Percentiles rank a stretch among this genome's conserved stretches.
phyloP scores from a whole-genome alignment of 305 asterid genomes.

The Caryopteris hybrid region DNA sequence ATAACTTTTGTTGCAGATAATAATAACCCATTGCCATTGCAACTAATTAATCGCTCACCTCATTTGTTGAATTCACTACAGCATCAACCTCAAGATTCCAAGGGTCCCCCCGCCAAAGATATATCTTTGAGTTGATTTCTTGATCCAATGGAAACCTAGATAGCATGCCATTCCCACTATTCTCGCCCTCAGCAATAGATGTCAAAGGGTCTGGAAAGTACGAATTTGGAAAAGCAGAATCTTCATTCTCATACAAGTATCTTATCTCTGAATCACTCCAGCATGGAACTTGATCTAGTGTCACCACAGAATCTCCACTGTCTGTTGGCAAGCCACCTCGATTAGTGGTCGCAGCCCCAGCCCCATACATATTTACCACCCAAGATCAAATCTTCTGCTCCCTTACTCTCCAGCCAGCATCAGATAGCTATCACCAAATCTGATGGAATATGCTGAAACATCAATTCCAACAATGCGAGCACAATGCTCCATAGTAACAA shows the following conservation, averaged over 20 bases:
- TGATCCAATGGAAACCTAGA: constrained; percentile 74
- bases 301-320: constrained; percentile 64
- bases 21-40: not conserved
- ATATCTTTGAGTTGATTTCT: constrained; percentile 68
- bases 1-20: not conserved
- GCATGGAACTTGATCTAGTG: constrained; percentile 71
- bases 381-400: constrained; percentile 19
- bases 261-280: constrained; percentile 72
- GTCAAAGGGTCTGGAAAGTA: constrained; percentile 72
- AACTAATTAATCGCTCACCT: constrained; percentile 42
- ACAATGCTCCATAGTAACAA: not conserved
- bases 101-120: constrained; percentile 88
- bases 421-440: constrained; percentile 24
- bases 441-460: constrained; percentile 14
- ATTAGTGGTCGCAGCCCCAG: constrained; percentile 46
- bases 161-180: constrained; percentile 46
- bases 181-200: constrained; percentile 57
- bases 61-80: constrained; percentile 88
- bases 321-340: constrained; percentile 66
- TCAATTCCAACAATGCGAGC: constrained; percentile 19
- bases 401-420: constrained; percentile 19
- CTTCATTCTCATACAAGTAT: constrained; percentile 61
- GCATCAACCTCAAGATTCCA: constrained; percentile 96
- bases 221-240: constrained; percentile 39
- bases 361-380: constrained; percentile 42